Base-by-base conservation (phyloP, 2,329 filamentous ascomycete genomes). In the Parascedosporium putredinis region DNA sequence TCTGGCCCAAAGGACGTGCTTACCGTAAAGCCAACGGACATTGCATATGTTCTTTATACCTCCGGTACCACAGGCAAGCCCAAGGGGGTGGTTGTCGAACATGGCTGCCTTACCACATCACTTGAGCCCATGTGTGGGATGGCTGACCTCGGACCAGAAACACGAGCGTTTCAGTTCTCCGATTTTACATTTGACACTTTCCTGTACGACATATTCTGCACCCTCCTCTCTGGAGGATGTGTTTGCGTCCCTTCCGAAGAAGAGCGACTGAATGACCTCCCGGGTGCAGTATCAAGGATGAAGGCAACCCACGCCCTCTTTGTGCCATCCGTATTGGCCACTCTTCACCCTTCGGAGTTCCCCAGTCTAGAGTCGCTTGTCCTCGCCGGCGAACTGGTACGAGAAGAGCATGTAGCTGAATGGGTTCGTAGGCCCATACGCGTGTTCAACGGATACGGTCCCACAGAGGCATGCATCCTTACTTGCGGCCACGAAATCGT, bases 1-100 rank as follows among this genome's bases (percentile, higher is more conserved):
- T 36, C 33, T 18, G 3, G 8, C 14, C 7, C 33, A 16, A 16
- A 36, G n/a, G n/a, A n/a, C n/a, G n/a, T n/a, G 4, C 14, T 9
- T 36, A 12, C 33, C 33, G 8, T 18, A 4, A 18, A 18, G n/a
- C 33, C n/a, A 36, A 14, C 33, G n/a, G 6, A 6, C 33, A 52
- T 57, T 7, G 65, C 73, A 25, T 75, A 74, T 52, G 75, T 82
- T 56, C 79, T 82, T 57, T 83, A 82, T 58, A 83, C 79, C 8
- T 83, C 79, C 1, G 79, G 79, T 10, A 83, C 77, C 52, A 83
- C 80, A 0, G 79, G 80, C 6, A 73, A 72, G 51, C 80, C 79
- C 1, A 83, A 83, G 63, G 79, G 79, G 18, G 78, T 82, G 3
- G 68, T 81, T 38, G 65, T 74, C 50, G 67, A 67, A 2, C 73